Conservation (phyloP, 176 grass and related monocot genomes). For the Triticum aestivum region IWGSC_CS_RefSeq_v2.1 NC_057813.1:685798781-685799280, state of each 20-base stretch:
- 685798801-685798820: constrained; percentile 35
- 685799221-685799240: constrained; percentile 16
- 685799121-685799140: constrained; percentile 27
- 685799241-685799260: neutral
- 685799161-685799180: constrained; percentile 26
- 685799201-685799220: neutral
- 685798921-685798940: constrained; percentile 25
- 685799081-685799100: constrained; percentile 14
- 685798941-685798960: neutral
- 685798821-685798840: constrained; percentile 53
- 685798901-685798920: constrained; percentile 13
- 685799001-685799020: constrained; percentile 5
- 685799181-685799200: constrained; percentile 13
- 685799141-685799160: constrained; percentile 23
- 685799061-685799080: constrained; percentile 20
- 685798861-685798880: neutral
- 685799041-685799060: constrained; percentile 16
- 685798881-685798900: constrained; percentile 20
- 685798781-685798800: constrained; percentile 40
- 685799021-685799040: constrained; percentile 62
- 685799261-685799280: neutral
- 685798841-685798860: constrained; percentile 6
- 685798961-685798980: neutral
- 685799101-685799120: constrained; percentile 72
- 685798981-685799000: constrained; percentile 37